Evolutionary conservation across 345 rosid species (phyloP), one percentile per base, ranked within the genome.

Genomic region (Fremontodendron californicum): DNA sequence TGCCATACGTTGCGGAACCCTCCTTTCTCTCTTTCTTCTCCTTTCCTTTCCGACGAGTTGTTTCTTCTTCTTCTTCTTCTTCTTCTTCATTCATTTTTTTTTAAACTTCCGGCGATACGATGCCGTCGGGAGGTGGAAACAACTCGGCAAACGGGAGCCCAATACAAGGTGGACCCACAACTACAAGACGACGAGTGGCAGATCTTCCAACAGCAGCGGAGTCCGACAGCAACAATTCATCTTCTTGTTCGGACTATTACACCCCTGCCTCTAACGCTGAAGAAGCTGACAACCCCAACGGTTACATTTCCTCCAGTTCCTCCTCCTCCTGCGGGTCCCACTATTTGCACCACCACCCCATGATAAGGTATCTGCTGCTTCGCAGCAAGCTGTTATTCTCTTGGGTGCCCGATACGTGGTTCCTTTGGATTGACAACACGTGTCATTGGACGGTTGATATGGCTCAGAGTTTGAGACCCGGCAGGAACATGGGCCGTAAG

Each of bases 151-250:
- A 64, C 88, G 85, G 74, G 61, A 85, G 86, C 78, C 92, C 94
- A 18, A 68, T 46, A 74, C 80, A 86, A 71, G 81, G 81, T 8
- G 86, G 81, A 25, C 85, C 89, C 37, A 84, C 91, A 37, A 80
- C 94, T 11, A 86, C 94, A 45, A 83, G 99, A 74, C 85, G 99
- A 19, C 99, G 99, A 21, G 90, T 90, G 73, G n/a, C 55, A 25
- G 73, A 68, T 68, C 71, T 39, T 65, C 71, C 29, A 19, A 19
- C 8, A 61, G 3, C 46, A 64, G 6, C 23, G 12, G 80, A 75
- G 31, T 21, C 73, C n/a, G 73, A 65, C n/a, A 31, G 3, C 64
- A 51, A 29, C 29, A 48, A 27, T 5, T 87, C 12, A 86, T 83
- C 78, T 72, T 80, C 6, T 5, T 61, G 81, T 49, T 77, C 83